phyloP scores from a whole-genome alignment of 2,329 filamentous ascomycete species.

The Verticillium albo-atrum region DNA sequence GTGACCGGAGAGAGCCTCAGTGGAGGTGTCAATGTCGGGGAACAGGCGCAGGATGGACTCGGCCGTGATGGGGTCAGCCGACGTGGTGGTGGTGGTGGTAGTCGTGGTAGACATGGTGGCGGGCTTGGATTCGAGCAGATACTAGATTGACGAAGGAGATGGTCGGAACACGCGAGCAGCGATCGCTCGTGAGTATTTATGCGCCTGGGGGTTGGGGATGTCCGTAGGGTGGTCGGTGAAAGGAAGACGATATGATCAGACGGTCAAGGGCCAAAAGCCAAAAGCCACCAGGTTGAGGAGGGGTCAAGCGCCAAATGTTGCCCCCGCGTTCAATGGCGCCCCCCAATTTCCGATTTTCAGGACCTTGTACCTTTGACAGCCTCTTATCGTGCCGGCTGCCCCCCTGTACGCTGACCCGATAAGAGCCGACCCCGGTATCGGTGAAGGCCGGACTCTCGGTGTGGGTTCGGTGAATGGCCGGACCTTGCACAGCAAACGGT shows the following conservation, averaged over 20 bases:
- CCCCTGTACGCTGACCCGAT: background rate
- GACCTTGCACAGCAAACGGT: background rate
- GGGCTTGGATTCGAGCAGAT: background rate
- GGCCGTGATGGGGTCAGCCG: constrained; percentile 67
- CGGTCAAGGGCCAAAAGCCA: background rate
- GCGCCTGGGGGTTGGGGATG: background rate
- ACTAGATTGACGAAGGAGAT: background rate
- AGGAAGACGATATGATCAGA: background rate
- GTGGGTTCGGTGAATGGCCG: background rate
- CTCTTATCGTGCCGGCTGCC: background rate
- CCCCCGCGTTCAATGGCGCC: background rate
- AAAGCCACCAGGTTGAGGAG: no score
- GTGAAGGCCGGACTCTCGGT: background rate
- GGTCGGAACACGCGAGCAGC: background rate
- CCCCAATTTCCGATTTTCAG: background rate
- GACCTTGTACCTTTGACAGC: background rate
- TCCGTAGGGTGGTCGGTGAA: constrained; percentile 1
- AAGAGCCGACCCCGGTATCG: background rate
- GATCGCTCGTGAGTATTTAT: background rate
- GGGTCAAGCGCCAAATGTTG: background rate
- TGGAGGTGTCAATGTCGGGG: constrained; percentile 71
- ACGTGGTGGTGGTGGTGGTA: constrained; percentile 40
- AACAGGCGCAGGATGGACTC: constrained; percentile 85
- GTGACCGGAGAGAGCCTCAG: constrained; percentile 78
- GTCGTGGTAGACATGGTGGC: constrained; percentile 25